A percentile compares a stretch with the other conserved stretches of the same genome.
phyloP scores from a whole-genome alignment of 2,329 filamentous ascomycete genomes.

The Massarina eburnea region DNA sequence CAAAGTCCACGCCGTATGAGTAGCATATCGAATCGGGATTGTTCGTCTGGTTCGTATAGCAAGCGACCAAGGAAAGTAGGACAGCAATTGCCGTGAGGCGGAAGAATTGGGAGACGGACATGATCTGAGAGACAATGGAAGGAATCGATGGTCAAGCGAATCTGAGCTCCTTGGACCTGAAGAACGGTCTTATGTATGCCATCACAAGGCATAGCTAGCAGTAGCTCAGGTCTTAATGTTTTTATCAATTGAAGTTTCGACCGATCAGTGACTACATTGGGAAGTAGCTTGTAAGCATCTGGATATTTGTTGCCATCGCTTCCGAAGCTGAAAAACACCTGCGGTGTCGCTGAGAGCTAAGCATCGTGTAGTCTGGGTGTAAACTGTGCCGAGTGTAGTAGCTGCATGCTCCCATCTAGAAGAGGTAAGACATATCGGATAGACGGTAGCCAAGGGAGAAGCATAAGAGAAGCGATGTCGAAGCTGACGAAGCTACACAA shows the following conservation, averaged over 20 bases:
- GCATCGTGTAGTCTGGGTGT: not conserved
- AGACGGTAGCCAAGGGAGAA: not conserved
- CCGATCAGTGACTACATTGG: too few relatives aligned
- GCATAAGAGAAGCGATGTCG: not conserved
- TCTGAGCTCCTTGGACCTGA: not conserved
- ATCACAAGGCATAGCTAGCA: too few relatives aligned
- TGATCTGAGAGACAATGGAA: slow-evolving; percentile 8
- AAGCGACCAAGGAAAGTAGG: slow-evolving; percentile 23
- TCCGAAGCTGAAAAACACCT: not conserved
- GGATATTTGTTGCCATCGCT: too few relatives aligned
- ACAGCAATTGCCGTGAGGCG: slow-evolving; percentile 24
- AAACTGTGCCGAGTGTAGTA: not conserved
- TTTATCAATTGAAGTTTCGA: too few relatives aligned
- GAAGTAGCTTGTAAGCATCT: too few relatives aligned
- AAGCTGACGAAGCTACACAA: not conserved
- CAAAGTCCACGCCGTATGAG: slow-evolving; percentile 47
- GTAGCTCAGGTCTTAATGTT: too few relatives aligned
- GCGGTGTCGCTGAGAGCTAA: not conserved
- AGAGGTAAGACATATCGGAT: not conserved
- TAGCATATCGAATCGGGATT: slow-evolving; percentile 33
- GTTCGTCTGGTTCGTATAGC: not conserved
- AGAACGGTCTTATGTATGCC: too few relatives aligned
- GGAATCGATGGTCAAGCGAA: slow-evolving; percentile 3
- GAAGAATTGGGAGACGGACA: slow-evolving; percentile 29
- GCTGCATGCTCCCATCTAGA: not conserved